phyloP scores from a whole-genome alignment of 306 rosid genomes.

The Cucumis cinereus region DNA sequence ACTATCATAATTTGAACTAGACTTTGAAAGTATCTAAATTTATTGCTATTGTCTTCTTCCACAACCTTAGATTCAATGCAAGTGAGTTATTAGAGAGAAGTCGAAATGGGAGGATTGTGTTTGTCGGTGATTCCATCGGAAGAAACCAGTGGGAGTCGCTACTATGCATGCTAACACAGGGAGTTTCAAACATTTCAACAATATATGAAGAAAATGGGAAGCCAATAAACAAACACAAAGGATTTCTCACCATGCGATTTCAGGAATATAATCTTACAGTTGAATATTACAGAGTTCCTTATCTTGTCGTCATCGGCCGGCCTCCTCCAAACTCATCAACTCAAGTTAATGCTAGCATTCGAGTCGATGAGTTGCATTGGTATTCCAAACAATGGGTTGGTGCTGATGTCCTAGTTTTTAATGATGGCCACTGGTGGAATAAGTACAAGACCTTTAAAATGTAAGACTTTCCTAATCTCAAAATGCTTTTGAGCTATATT shows the following conservation, averaged over 20 bases:
- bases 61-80: conserved; percentile 53
- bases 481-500: background rate
- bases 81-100: conserved; percentile 58
- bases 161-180: conserved; percentile 65
- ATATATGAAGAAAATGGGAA: conserved; percentile 67
- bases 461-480: conserved; percentile 15
- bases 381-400: conserved; percentile 45
- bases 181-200: conserved; percentile 40
- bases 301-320: conserved; percentile 37
- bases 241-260: conserved; percentile 49
- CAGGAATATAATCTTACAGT: conserved; percentile 59
- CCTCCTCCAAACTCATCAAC: conserved; percentile 41
- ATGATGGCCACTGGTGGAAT: conserved; percentile 91
- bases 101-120: conserved; percentile 69
- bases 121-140: conserved; percentile 80
- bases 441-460: conserved; percentile 37
- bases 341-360: conserved; percentile 19
- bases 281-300: conserved; percentile 77
- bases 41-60: background rate
- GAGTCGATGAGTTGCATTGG: conserved; percentile 61
- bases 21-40: background rate
- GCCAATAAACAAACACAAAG: conserved; percentile 78
- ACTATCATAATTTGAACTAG: background rate
- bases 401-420: conserved; percentile 59
- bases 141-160: conserved; percentile 95